These are phyloP conservation scores for Neurospora sp. DNA, from an alignment of 2,329 filamentous ascomycete genomes.

Conservation along the genomic window DNA sequence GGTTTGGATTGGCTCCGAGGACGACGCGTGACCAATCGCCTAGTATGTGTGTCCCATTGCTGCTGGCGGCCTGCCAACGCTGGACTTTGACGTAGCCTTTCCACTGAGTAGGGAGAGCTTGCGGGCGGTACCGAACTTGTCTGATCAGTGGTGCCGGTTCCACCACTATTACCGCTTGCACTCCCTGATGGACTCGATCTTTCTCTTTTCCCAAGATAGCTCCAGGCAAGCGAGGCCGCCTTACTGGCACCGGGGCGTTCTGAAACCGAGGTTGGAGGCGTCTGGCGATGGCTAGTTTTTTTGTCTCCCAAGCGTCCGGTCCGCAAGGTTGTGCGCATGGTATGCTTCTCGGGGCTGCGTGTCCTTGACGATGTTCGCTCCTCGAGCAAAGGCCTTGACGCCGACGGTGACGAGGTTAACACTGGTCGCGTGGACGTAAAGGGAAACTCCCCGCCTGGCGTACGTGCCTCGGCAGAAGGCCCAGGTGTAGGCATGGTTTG, in stretches of 20 bases:
- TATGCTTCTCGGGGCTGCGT: constrained; percentile 51
- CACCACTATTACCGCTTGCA: not conserved
- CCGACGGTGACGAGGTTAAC: constrained; percentile 20
- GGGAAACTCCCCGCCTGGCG: constrained; percentile 8
- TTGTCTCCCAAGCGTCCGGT: constrained; percentile 34
- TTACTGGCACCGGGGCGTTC: constrained; percentile 49
- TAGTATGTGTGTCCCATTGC: constrained; percentile 46
- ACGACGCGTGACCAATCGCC: constrained; percentile 36
- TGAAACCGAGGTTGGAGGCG: constrained; percentile 27
- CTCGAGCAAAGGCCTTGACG: constrained; percentile 21
- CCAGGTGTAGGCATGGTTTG: constrained; percentile 23
- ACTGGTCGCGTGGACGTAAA: constrained; percentile 18
- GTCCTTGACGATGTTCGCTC: constrained; percentile 33
- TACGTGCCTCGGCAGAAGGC: constrained; percentile 4
- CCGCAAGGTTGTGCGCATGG: constrained; percentile 52
- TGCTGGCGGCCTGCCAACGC: constrained; percentile 21
- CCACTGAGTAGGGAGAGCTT: constrained; percentile 11
- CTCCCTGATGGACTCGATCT: constrained; percentile 1
- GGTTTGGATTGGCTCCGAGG: constrained; percentile 21
- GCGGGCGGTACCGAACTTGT: constrained; percentile 4
- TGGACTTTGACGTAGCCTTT: constrained; percentile 21
- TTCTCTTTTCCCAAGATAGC: constrained; percentile 32
- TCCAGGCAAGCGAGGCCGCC: constrained; percentile 56
- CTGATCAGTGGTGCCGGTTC: constrained; percentile 12
- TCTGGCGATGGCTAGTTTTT: constrained; percentile 26